These are phyloP conservation scores for Geotrichum armillariae DNA, from an alignment of 1,139 yeast species.

Conservation along the genomic window DNA sequence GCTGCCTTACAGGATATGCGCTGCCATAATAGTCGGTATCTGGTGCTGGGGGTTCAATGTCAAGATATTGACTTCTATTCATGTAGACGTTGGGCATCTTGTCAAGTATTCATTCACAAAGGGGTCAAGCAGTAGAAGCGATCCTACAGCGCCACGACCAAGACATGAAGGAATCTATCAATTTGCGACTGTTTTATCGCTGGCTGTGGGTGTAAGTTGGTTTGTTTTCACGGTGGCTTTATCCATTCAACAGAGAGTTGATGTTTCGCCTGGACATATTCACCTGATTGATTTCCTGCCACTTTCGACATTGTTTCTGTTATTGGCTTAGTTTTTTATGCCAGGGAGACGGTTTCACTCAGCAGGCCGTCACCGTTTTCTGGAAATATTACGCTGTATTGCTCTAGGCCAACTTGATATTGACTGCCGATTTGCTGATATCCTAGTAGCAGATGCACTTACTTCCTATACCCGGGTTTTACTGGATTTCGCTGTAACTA, in stretches of 20 bases:
- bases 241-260: constrained; percentile 1
- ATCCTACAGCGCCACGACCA: constrained; percentile 14
- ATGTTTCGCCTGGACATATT: not conserved
- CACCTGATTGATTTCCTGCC: constrained; percentile 38
- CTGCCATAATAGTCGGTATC: constrained; percentile 46
- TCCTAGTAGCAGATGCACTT: constrained; percentile 74
- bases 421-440: constrained; percentile 67
- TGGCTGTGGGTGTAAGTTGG: constrained; percentile 18
- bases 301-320: constrained; percentile 35
- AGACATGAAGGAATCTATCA: constrained; percentile 31
- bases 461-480: constrained; percentile 77
- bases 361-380: constrained; percentile 33
- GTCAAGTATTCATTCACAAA: constrained; percentile 34
- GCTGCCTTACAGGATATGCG: constrained; percentile 49
- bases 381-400: constrained; percentile 52
- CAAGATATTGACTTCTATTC: constrained; percentile 38
- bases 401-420: constrained; percentile 54
- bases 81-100: constrained; percentile 46
- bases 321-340: constrained; percentile 33
- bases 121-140: constrained; percentile 1
- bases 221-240: constrained; percentile 8
- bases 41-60: constrained; percentile 54
- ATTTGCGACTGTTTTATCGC: constrained; percentile 31
- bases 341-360: constrained; percentile 32
- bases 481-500: constrained; percentile 60